Evolutionary conservation across 202 grass and related monocot genomes (phyloP), one percentile per base, ranked within the genome.

Genomic region (Musa balbisiana): DNA sequence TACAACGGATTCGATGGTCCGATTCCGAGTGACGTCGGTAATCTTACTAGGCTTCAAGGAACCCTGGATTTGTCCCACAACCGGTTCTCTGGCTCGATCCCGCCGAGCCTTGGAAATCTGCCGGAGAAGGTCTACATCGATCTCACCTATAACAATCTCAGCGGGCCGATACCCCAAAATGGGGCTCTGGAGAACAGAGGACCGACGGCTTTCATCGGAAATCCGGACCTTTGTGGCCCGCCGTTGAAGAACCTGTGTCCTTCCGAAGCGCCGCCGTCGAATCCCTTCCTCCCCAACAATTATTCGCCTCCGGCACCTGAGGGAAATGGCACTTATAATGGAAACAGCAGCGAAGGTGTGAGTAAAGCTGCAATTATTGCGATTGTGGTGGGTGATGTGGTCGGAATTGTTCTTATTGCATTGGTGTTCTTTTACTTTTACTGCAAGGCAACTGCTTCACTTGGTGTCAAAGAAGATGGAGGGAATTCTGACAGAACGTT

Each of bases 71-170:
- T 98, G 52, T 98, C 94, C 22, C 91, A 98, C 75, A 98, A 98
- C 29, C 65, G 27, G 1, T 90, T 98, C 79, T 94, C 88, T 3
- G 94, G 94, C 13, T 62, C 52, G 11, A 92, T 98, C 58, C 94
- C 94, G 73, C 67, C 76, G 6, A 88, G 56, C 55, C 91, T 98
- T 13, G 94, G 94, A 10, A 83, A 69, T 53, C 80, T 98, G 53
- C 94, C 94, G 3, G 94, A 98, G 80, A 94, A 92, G 89, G 91
- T 98, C 1, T 98, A 94, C 73, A 89, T 98, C 56, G 91, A 98
- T 55, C 91, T 98, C 74, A 87, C 87, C 0, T 89, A 92, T 20
- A 98, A 98, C 88, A 88, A 94, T 78, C 55, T 98, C n/a, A 91
- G 86, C 19, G 94, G 94, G 10, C 91, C 83, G 0, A 92, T 98